A percentile compares a stretch with the other conserved stretches of the same genome.
phyloP scores from a whole-genome alignment of 108 stramenopile genomes.

The Skeletonema tropicum region DNA sequence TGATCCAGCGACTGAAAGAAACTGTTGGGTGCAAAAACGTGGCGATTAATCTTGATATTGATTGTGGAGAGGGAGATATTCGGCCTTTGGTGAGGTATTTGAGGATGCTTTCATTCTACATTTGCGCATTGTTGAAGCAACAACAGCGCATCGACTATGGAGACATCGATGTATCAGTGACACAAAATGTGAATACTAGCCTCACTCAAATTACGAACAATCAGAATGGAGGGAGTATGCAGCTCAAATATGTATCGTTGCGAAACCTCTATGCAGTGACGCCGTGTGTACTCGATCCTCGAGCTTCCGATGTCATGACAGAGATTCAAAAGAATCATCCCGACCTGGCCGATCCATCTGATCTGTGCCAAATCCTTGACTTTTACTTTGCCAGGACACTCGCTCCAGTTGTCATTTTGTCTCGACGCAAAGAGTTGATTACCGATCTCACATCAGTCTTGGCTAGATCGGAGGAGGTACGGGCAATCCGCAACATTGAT shows the following conservation, averaged over 20 bases:
- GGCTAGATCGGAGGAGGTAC: constrained; percentile 29
- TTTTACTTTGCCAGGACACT: constrained; percentile 58
- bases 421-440: constrained; percentile 22
- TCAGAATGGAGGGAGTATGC: neutral
- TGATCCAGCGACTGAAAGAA: constrained; percentile 49
- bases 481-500: constrained; percentile 37
- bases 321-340: constrained; percentile 13
- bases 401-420: constrained; percentile 65
- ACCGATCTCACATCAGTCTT: constrained; percentile 29
- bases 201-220: constrained; percentile 2
- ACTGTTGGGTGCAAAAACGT: constrained; percentile 4
- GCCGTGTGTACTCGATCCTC: constrained; percentile 22
- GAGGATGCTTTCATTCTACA: constrained; percentile 56
- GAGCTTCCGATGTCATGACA: constrained; percentile 12
- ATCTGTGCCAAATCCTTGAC: constrained; percentile 57
- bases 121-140: constrained; percentile 23
- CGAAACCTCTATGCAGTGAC: constrained; percentile 35
- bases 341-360: constrained; percentile 9
- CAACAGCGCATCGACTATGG: neutral
- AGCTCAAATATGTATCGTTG: constrained; percentile 36
- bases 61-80: constrained; percentile 54
- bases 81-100: constrained; percentile 59
- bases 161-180: constrained; percentile 13
- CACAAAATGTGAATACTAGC: constrained; percentile 14
- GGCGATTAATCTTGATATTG: constrained; percentile 32